A percentile compares a stretch with the other conserved stretches of the same genome.
Conservation (phyloP, 192 early-diverging fungal species). For the Backusella morwellensis region DNA sequence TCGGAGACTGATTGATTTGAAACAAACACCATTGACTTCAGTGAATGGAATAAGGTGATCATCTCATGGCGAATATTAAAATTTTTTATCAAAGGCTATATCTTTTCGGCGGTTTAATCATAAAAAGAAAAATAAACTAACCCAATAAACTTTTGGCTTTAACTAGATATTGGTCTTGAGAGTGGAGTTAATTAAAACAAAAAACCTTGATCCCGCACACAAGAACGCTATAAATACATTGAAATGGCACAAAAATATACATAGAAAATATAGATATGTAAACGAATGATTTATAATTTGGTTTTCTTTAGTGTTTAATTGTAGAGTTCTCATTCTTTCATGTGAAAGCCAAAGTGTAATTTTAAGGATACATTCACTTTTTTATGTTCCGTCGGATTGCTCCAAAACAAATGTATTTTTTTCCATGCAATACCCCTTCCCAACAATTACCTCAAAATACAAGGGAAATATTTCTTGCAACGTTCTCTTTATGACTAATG, state of each 20-base stretch:
- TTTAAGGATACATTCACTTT: not conserved
- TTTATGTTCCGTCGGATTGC: not conserved
- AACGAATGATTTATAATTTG: not conserved
- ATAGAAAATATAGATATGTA: not conserved
- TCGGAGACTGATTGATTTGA: not conserved
- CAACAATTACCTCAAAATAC: not conserved
- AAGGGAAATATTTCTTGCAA: not conserved
- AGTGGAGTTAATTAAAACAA: not conserved
- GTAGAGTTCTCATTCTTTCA: not conserved
- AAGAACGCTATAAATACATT: not conserved
- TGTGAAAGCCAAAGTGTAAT: not conserved
- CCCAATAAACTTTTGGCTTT: not conserved
- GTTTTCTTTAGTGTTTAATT: not conserved
- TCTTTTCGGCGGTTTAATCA: not conserved
- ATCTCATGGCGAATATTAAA: not conserved
- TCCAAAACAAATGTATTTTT: not conserved
- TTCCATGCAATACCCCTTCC: not conserved
- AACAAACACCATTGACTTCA: not conserved
- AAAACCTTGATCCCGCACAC: not conserved
- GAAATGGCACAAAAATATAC: not conserved
- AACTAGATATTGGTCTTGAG: not conserved
- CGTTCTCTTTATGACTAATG: not conserved
- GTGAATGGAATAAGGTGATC: not conserved
- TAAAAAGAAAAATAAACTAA: not conserved
- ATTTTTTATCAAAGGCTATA: not conserved